These are phyloP conservation scores for Mrakia gelida DNA, from an alignment of 768 basidiomycete species.

Conservation along the genomic window DNA sequence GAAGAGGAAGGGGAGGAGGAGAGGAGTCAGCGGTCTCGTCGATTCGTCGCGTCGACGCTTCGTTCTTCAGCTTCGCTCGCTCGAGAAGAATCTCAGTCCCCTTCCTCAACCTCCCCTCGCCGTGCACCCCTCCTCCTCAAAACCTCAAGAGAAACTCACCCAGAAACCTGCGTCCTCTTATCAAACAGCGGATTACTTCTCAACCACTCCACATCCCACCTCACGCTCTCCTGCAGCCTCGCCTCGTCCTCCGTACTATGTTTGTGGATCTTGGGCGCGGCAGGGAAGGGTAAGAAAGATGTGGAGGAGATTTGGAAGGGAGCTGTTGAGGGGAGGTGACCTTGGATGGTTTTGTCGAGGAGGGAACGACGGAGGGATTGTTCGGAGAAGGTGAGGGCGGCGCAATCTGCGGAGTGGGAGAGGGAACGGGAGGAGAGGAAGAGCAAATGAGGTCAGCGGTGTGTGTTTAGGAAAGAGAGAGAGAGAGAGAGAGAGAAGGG, in stretches of 20 bases:
- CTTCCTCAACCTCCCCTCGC: too few species aligned
- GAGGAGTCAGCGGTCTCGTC: not conserved
- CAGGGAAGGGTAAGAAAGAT: constrained; percentile 31
- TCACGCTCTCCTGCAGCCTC: constrained; percentile 24
- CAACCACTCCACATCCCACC: constrained; percentile 33
- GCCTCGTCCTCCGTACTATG: constrained; percentile 16
- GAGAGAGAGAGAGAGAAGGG: too few species aligned
- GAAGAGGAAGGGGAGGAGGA: not conserved
- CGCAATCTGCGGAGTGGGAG: constrained; percentile 26
- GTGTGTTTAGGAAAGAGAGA: too few species aligned
- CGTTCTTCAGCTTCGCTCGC: not conserved
- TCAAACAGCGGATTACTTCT: constrained; percentile 30
- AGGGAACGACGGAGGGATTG: constrained; percentile 25
- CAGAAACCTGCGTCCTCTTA: constrained; percentile 22
- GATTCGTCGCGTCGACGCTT: not conserved
- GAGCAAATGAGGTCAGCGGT: not conserved
- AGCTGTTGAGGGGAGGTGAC: constrained; percentile 26
- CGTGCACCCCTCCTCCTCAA: too few species aligned
- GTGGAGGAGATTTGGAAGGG: constrained; percentile 32
- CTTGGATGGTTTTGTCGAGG: constrained; percentile 25
- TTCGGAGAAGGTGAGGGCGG: constrained; percentile 32
- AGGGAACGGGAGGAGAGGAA: not conserved
- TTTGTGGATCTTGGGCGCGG: constrained; percentile 2
- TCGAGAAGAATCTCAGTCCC: not conserved
- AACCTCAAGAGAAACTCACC: not conserved